phyloP scores from a whole-genome alignment of 2,329 filamentous ascomycete species.

The Bisporella sp. region DNA sequence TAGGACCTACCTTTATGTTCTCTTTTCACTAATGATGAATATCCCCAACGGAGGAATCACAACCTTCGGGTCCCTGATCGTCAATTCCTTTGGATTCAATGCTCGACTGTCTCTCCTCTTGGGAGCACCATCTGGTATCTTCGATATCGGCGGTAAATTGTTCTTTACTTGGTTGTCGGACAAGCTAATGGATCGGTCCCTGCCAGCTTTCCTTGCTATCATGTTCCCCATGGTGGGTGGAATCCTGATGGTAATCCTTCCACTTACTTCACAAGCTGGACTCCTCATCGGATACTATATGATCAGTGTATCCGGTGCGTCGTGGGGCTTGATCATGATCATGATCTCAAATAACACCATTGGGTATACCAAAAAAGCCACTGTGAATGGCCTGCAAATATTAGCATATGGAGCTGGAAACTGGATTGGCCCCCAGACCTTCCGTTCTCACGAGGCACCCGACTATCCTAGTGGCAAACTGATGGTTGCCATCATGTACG shows the following conservation, averaged over 20 bases:
- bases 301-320: conserved; percentile 10
- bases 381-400: conserved; percentile 6
- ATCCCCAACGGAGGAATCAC: conserved; percentile 15
- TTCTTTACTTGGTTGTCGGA: conserved; percentile 1
- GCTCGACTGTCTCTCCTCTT: conserved; percentile 8
- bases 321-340: neutral
- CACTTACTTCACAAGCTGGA: conserved; percentile 2
- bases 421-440: conserved; percentile 9
- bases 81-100: conserved; percentile 16
- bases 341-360: neutral
- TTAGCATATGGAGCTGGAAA: conserved; percentile 6
- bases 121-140: neutral
- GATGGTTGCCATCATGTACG: conserved; percentile 24
- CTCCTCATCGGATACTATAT: conserved; percentile 27
- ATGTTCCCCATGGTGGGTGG: conserved; percentile 18
- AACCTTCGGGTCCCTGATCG: conserved; percentile 12
- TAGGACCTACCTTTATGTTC: conserved; percentile 13
- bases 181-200: conserved; percentile 16
- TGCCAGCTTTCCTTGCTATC: conserved; percentile 22
- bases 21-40: conserved; percentile 9
- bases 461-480: conserved; percentile 19
- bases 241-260: conserved; percentile 24
- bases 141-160: neutral
- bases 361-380: conserved; percentile 7
- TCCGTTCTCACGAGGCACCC: conserved; percentile 21